These are phyloP conservation scores for Stagonosporopsis chrysanthemi DNA, from an alignment of 2,329 filamentous ascomycete genomes.

Conservation along the genomic window DNA sequence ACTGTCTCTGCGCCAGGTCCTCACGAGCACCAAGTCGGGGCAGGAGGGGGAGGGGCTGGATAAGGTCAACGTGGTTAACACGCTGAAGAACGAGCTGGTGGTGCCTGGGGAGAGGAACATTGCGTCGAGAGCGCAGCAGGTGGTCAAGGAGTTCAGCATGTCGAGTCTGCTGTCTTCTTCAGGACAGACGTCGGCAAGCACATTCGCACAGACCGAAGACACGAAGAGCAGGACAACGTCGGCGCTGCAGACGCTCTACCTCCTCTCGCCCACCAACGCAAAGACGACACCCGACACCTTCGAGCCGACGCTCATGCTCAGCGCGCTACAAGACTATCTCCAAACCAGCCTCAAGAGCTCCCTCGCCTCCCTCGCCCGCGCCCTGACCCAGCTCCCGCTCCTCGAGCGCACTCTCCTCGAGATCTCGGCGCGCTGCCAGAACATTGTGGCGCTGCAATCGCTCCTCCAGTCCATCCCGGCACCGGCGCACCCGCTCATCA, in stretches of 20 bases:
- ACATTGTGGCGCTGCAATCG: constrained; percentile 84
- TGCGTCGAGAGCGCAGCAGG: constrained; percentile 76
- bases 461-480: constrained; percentile 74
- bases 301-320: constrained; percentile 74
- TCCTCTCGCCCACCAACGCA: constrained; percentile 74
- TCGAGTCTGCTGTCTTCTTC: constrained; percentile 58
- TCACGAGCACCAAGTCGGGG: constrained; percentile 70
- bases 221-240: constrained; percentile 75
- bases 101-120: constrained; percentile 76
- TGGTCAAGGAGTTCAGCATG: constrained; percentile 84
- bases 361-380: constrained; percentile 74
- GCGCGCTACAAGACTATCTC: constrained; percentile 81
- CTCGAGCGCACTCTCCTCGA: constrained; percentile 84
- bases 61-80: constrained; percentile 73
- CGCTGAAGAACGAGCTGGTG: constrained; percentile 73
- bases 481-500: constrained; percentile 72
- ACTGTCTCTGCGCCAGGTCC: constrained; percentile 75
- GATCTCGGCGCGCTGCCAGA: constrained; percentile 84
- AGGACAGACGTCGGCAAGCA: constrained; percentile 49
- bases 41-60: constrained; percentile 81
- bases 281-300: constrained; percentile 59
- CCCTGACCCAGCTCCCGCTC: constrained; percentile 79
- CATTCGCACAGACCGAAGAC: constrained; percentile 73
- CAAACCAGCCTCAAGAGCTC: constrained; percentile 82
- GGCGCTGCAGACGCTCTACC: constrained; percentile 77